Evolutionary conservation across 2,329 filamentous ascomycete species (phyloP).

Genomic region (Colletotrichum tamarilloi): DNA sequence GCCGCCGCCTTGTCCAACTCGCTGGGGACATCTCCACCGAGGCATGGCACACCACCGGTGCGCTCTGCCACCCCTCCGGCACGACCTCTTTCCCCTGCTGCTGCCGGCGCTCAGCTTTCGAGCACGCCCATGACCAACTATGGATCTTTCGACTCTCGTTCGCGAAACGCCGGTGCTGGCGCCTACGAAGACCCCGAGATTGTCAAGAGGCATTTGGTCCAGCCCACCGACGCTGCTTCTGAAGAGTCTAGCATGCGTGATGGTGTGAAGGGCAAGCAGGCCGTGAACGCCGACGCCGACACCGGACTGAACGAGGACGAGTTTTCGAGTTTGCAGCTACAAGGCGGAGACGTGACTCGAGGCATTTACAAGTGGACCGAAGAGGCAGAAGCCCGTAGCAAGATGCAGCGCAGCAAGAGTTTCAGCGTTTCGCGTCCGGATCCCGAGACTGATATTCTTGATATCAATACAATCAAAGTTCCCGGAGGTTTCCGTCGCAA

Average conservation of each 20-base stretch:
- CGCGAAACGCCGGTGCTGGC: constrained; percentile 62
- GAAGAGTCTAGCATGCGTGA: constrained; percentile 59
- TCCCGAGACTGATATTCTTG: constrained; percentile 81
- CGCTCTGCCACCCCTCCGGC: constrained; percentile 65
- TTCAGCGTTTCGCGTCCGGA: constrained; percentile 83
- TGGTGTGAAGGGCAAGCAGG: constrained; percentile 65
- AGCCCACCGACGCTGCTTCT: constrained; percentile 65
- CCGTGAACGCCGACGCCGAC: constrained; percentile 50
- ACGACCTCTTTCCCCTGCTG: constrained; percentile 53
- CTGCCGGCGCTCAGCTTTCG: constrained; percentile 55
- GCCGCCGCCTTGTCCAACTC: constrained; percentile 87
- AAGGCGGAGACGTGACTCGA: constrained; percentile 93
- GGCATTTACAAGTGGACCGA: constrained; percentile 98
- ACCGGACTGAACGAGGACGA: constrained; percentile 74
- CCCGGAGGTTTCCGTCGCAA: constrained; percentile 95
- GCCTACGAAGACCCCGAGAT: constrained; percentile 92
- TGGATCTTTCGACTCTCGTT: constrained; percentile 84
- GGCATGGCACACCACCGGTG: constrained; percentile 73
- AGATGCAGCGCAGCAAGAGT: constrained; percentile 84
- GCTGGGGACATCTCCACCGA: constrained; percentile 75
- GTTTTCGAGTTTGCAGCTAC: constrained; percentile 92
- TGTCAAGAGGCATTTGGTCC: constrained; percentile 87
- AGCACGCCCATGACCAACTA: constrained; percentile 75
- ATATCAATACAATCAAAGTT: constrained; percentile 91
- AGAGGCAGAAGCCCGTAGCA: constrained; percentile 78